Conservation (phyloP, 306 rosid genomes). For the cucumber (Cucumis sativus) region Cucumber_9930_V3 NC_026658.2:23206501-23207000, state of each 20-base stretch:
- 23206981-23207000: not conserved
- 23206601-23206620: constrained; percentile 30
- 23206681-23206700: not conserved
- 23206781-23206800: not conserved
- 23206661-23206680: constrained; percentile 1
- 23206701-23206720: not conserved
- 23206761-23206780: not conserved
- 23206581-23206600: constrained; percentile 12
- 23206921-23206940: not conserved
- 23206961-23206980: not conserved
- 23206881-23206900: not conserved
- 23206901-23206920: not conserved
- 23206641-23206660: constrained; percentile 15
- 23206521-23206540: not conserved
- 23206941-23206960: not conserved
- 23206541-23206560: not conserved
- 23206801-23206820: not conserved
- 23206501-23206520: not conserved
- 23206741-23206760: not conserved
- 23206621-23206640: constrained; percentile 48
- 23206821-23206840: not conserved
- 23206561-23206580: constrained; percentile 30
- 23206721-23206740: not conserved
- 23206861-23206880: not conserved
- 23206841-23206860: not conserved